Evolutionary conservation across 164 flowering plant genomes (phyloP).

Genomic region (Sextonia rubra): DNA sequence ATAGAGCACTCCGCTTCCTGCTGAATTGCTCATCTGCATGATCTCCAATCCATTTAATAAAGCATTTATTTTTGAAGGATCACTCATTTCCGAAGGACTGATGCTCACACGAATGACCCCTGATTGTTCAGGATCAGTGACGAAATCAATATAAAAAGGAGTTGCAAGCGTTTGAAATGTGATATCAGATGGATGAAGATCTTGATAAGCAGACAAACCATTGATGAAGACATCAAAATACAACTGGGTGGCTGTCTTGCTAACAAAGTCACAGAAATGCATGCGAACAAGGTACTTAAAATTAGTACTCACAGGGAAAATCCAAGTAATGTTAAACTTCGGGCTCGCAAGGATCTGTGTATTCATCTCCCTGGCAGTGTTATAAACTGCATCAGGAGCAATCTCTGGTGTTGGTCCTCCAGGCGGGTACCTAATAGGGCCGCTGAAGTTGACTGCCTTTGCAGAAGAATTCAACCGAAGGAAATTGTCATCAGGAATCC

Average conservation of each 20-base stretch:
- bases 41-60: slow-evolving; percentile 86
- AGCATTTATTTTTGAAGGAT: slow-evolving; percentile 40
- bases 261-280: slow-evolving; percentile 88
- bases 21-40: slow-evolving; percentile 45
- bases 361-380: slow-evolving; percentile 77
- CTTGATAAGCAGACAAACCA: slow-evolving; percentile 35
- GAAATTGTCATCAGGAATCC: slow-evolving; percentile 52
- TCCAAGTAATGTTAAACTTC: slow-evolving; percentile 70
- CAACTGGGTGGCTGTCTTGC: slow-evolving; percentile 38
- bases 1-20: neutral
- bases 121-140: slow-evolving; percentile 33
- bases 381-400: slow-evolving; percentile 77
- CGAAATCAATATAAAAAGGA: slow-evolving; percentile 61
- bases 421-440: slow-evolving; percentile 36
- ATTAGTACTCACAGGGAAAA: slow-evolving; percentile 25
- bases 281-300: slow-evolving; percentile 52
- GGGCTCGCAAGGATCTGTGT: slow-evolving; percentile 20
- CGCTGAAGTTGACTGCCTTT: slow-evolving; percentile 1
- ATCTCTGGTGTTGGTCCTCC: slow-evolving; percentile 52
- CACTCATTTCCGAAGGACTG: slow-evolving; percentile 59
- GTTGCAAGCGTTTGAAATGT: slow-evolving; percentile 40
- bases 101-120: slow-evolving; percentile 40
- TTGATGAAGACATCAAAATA: slow-evolving; percentile 65
- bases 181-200: slow-evolving; percentile 45
- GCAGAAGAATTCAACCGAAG: slow-evolving; percentile 18